Percentiles rank a stretch among this genome's conserved stretches.
Evolutionary conservation across 2,329 filamentous ascomycete genomes (phyloP).

Genomic region (Furcasterigmium furcatum): DNA sequence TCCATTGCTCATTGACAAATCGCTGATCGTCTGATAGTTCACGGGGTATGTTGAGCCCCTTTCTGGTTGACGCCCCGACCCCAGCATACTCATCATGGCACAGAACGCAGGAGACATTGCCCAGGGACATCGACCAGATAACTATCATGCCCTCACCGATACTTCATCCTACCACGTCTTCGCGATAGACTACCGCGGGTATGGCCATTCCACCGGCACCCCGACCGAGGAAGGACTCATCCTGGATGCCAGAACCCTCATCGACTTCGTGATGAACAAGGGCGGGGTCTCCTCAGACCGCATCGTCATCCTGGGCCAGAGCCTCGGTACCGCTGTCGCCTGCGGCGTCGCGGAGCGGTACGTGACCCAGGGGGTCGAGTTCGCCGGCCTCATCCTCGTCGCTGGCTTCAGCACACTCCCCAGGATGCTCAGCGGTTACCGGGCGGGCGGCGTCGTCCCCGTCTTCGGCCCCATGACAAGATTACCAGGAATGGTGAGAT

Average conservation of each 20-base stretch:
- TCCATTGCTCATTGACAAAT: background rate
- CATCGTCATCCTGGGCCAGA: conserved; percentile 83
- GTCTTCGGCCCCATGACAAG: conserved; percentile 70
- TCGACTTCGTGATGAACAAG: conserved; percentile 67
- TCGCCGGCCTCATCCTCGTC: conserved; percentile 77
- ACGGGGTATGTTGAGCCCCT: conserved; percentile 50
- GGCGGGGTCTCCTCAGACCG: conserved; percentile 64
- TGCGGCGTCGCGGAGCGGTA: conserved; percentile 72
- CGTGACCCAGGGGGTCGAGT: conserved; percentile 57
- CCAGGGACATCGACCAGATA: conserved; percentile 71
- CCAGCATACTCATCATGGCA: conserved; percentile 5
- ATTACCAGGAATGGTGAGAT: conserved; percentile 61
- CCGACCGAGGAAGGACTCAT: conserved; percentile 82
- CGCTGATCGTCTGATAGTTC: conserved; percentile 39
- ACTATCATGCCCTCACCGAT: conserved; percentile 74
- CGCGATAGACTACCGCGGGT: conserved; percentile 90
- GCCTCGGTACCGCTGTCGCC: conserved; percentile 82
- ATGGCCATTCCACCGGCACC: conserved; percentile 73
- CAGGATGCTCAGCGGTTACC: conserved; percentile 72
- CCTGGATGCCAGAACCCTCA: conserved; percentile 68
- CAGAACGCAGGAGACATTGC: conserved; percentile 85
- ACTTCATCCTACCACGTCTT: conserved; percentile 76
- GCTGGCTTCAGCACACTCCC: conserved; percentile 76
- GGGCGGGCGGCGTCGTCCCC: conserved; percentile 73
- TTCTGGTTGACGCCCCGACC: background rate